phyloP scores from a whole-genome alignment of 805 yeast species.

The Myxozyma neglecta region DNA sequence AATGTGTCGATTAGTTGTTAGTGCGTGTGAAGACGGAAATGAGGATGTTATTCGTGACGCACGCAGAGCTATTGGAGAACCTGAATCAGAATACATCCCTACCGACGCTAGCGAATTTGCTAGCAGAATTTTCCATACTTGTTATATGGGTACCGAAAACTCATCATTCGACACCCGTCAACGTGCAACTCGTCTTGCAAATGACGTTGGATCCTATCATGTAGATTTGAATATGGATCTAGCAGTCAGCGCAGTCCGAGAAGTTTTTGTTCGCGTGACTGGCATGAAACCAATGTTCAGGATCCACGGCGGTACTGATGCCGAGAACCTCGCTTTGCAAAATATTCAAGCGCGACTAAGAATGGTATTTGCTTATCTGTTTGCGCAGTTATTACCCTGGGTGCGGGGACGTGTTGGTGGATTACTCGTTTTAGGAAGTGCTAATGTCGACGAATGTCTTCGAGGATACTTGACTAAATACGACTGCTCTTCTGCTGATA shows the following conservation, averaged over 20 bases:
- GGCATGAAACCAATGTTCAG: conserved; percentile 87
- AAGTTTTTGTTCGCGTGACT: conserved; percentile 82
- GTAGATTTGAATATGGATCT: conserved; percentile 89
- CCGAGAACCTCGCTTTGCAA: conserved; percentile 91
- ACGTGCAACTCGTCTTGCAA: conserved; percentile 77
- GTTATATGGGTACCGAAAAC: conserved; percentile 94
- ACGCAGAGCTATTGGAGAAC: conserved; percentile 60
- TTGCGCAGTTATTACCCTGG: conserved; percentile 96
- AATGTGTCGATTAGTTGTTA: conserved; percentile 84
- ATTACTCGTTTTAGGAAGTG: conserved; percentile 86
- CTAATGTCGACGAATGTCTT: conserved; percentile 94
- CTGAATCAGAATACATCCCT: conserved; percentile 62
- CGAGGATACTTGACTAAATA: conserved; percentile 95
- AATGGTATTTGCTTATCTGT: conserved; percentile 90
- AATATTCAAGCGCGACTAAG: conserved; percentile 94
- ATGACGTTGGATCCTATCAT: conserved; percentile 81
- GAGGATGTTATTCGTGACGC: conserved; percentile 75
- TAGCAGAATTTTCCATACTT: conserved; percentile 73
- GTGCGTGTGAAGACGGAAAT: conserved; percentile 61
- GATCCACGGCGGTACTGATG: conserved; percentile 88
- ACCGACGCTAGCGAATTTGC: conserved; percentile 74
- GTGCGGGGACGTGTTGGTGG: conserved; percentile 76
- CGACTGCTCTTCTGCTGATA: conserved; percentile 96
- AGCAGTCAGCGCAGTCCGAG: conserved; percentile 69
- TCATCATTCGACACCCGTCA: conserved; percentile 83